Conservation (phyloP, 2,329 filamentous ascomycete genomes). For the Sporothrix curviconia region DNA sequence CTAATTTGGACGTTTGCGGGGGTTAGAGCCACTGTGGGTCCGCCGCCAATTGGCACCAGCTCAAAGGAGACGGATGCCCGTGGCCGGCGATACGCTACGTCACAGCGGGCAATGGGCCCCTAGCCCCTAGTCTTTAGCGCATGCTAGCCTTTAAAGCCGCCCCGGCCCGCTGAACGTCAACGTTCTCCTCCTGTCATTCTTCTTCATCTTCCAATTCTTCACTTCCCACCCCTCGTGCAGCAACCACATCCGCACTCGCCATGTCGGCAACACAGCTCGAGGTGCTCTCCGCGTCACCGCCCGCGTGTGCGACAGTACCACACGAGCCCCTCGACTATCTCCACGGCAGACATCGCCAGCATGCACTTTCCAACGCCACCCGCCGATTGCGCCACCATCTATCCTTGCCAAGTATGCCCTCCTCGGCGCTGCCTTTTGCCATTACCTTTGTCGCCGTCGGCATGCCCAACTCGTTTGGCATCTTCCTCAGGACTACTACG, state of each 20-base stretch:
- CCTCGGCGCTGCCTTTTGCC: not conserved
- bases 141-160: no score
- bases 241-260: no score
- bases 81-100: not conserved
- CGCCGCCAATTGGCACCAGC: no score
- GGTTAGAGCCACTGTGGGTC: no score
- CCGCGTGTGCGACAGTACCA: not conserved
- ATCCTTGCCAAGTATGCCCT: not conserved
- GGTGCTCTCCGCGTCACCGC: not conserved
- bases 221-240: not conserved
- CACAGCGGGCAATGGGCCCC: not conserved
- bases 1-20: no score
- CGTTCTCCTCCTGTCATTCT: no score
- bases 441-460: not conserved
- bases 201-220: not conserved
- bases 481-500: conserved; percentile 2
- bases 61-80: no score
- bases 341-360: no score
- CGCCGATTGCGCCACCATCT: not conserved
- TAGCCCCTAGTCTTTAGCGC: no score
- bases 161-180: no score
- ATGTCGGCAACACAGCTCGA: not conserved
- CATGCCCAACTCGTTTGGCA: conserved; percentile 4
- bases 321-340: not conserved
- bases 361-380: no score